These are phyloP conservation scores for Dichomitus squalens DNA, from an alignment of 1,284 basidiomycete species.

Conservation along the genomic window DNA sequence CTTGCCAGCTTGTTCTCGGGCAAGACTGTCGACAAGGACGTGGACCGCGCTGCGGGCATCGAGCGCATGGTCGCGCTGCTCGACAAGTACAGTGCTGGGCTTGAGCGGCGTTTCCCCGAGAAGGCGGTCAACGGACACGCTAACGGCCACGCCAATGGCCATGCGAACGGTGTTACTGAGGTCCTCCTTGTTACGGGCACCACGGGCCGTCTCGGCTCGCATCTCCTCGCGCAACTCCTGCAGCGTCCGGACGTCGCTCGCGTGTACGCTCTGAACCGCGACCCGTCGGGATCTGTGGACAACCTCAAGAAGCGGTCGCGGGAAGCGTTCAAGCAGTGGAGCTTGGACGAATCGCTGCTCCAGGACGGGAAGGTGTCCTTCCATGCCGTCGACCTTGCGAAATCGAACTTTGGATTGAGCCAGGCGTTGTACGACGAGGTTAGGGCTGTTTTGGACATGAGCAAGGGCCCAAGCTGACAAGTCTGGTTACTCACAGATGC, in stretches of 20 bases:
- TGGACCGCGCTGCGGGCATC: conserved; percentile 8
- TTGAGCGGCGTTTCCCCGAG: conserved; percentile 13
- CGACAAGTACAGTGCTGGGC: conserved; percentile 32
- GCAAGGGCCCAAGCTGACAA: not conserved
- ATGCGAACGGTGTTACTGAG: conserved; percentile 13
- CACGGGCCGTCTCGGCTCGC: conserved; percentile 38
- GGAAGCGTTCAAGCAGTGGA: conserved; percentile 29
- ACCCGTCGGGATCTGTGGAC: conserved; percentile 11
- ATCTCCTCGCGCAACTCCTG: conserved; percentile 33
- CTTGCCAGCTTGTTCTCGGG: conserved; percentile 13
- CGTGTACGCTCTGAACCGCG: conserved; percentile 39
- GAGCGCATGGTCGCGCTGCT: conserved; percentile 23
- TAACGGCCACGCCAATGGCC: conserved; percentile 3
- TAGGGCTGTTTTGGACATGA: not conserved
- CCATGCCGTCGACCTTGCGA: conserved; percentile 20
- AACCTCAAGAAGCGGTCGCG: conserved; percentile 28
- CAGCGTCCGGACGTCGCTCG: conserved; percentile 22
- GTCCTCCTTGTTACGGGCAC: conserved; percentile 40
- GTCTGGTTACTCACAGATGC: conserved; percentile 18
- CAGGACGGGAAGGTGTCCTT: conserved; percentile 16
- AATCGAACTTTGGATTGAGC: conserved; percentile 19
- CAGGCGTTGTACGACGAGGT: conserved; percentile 20
- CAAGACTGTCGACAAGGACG: conserved; percentile 6
- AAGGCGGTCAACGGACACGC: conserved; percentile 7
- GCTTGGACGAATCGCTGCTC: conserved; percentile 19